Evolutionary conservation across 768 basidiomycete species (phyloP).

Genomic region (Tricholoma terreum): DNA sequence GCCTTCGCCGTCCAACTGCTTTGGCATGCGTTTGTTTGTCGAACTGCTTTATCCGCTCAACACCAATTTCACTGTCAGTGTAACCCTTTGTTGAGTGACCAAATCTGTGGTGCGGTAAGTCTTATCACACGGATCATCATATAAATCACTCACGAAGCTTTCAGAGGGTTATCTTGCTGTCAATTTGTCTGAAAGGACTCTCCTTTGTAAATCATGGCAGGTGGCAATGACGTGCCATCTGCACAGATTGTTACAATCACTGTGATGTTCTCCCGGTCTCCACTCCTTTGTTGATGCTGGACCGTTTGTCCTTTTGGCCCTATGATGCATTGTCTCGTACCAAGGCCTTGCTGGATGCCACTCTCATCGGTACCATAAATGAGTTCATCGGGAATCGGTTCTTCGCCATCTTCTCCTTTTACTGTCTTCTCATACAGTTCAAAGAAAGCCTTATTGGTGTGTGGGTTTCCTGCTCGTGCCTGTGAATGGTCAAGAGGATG

Average conservation of each 20-base stretch:
- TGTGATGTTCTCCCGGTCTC: conserved; percentile 32
- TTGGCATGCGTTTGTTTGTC: too few relatives aligned
- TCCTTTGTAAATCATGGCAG: conserved; percentile 40
- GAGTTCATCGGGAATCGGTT: not conserved
- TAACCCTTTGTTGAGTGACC: conserved; percentile 34
- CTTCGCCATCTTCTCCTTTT: not conserved
- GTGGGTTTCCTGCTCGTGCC: not conserved
- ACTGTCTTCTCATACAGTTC: not conserved
- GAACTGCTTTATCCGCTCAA: too few relatives aligned
- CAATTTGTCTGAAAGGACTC: conserved; percentile 32
- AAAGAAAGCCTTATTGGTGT: not conserved
- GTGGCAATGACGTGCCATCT: conserved; percentile 34
- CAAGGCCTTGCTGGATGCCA: not conserved
- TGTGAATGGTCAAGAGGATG: too few relatives aligned
- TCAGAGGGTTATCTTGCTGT: conserved; percentile 36
- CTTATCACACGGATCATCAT: conserved; percentile 5
- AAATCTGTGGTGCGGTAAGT: conserved; percentile 17
- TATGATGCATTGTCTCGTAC: not conserved
- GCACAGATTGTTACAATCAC: conserved; percentile 35
- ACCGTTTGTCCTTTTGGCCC: not conserved
- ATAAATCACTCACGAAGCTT: conserved; percentile 33
- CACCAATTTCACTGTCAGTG: conserved; percentile 34
- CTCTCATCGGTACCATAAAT: conserved; percentile 3
- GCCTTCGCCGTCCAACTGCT: conserved; percentile 26
- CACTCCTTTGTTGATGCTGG: conserved; percentile 27